Percentiles rank a stretch among this genome's conserved stretches.
Conservation (phyloP, 1,284 basidiomycete species). For the Paramarasmius palmivorus region DNA sequence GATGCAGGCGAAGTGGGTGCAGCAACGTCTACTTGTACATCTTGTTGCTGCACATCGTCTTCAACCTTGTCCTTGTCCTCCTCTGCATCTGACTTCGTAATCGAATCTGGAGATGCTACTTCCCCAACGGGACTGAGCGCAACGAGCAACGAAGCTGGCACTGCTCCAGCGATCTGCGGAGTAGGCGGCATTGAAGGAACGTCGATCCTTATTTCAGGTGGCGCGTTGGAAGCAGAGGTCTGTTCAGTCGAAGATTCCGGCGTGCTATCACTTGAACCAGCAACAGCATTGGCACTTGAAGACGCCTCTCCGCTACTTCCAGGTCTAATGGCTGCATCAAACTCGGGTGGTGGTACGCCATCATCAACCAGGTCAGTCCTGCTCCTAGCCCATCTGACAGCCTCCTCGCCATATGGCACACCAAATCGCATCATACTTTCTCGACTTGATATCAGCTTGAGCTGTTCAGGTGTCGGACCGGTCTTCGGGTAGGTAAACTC, state of each 20-base stretch:
- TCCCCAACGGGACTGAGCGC: no score
- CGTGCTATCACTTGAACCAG: slow-evolving; percentile 24
- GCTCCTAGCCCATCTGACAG: slow-evolving; percentile 46
- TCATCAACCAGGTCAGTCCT: slow-evolving; percentile 31
- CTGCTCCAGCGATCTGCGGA: background rate
- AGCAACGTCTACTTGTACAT: background rate
- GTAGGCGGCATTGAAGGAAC: background rate
- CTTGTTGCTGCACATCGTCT: background rate
- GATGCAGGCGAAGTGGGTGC: background rate
- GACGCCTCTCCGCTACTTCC: slow-evolving; percentile 9
- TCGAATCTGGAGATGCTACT: no score
- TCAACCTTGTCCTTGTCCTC: no score
- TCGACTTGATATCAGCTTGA: slow-evolving; percentile 48
- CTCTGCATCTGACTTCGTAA: no score
- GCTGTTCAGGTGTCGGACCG: slow-evolving; percentile 53
- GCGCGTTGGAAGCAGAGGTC: background rate
- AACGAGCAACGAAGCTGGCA: background rate
- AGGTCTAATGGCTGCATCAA: slow-evolving; percentile 27
- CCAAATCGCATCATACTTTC: slow-evolving; percentile 51
- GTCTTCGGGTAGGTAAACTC: slow-evolving; percentile 51
- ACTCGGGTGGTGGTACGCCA: slow-evolving; percentile 35
- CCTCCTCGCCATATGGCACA: slow-evolving; percentile 52
- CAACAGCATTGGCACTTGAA: slow-evolving; percentile 14
- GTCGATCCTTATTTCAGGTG: background rate
- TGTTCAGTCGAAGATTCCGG: background rate